Base-by-base conservation (phyloP, 768 basidiomycete genomes). In the Podaxis mareebaensis region DNA sequence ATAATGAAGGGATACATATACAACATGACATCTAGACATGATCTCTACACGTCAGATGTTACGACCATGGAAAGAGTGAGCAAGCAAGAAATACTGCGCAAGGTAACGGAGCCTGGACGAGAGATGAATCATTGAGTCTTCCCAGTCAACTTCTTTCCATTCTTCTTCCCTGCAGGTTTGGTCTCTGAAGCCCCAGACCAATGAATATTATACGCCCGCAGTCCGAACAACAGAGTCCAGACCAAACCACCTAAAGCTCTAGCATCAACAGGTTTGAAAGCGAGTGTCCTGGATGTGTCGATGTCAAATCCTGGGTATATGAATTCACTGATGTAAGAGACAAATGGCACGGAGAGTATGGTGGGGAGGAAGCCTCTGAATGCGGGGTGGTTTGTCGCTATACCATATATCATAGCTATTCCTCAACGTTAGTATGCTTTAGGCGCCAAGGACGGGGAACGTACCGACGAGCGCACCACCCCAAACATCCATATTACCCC, bases 401-500 rank as follows among this genome's bases (percentile, higher is more conserved):
- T 40, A 20, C 61, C 61, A 57, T 63, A 63, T 24, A 63, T 24
- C 3, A 26, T 22, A 10, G 61, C 61, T 63, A 33, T 20, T 24
- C 7, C 13, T 36, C 8, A 38, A 38, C 1, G 24, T 33, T 10
- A 60, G 38, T 28, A 58, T 22, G 28, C 6, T 17, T 17, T 12
- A 39, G 12, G 17, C 12, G n/a, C n/a, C 53, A 11, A 42, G 15
- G 26, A 26, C 33, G 13, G 33, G 26, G 12, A 10, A 73, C 76
- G 59, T 58, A 75, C 76, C 81, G 8, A 79, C 79, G 2, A 84
- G 65, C 7, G 81, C 77, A 42, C 84, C 84, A 60, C 77, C 82
- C 84, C 83, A 85, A 0, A 84, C 69, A 66, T 85, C 84, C 17
- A 84, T 68, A 1, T 78, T 81, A 7, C 73, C 77, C 64, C 76